Evolutionary conservation across 805 yeast genomes (phyloP).

Genomic region (Teunomyces barrocoloradensis): DNA sequence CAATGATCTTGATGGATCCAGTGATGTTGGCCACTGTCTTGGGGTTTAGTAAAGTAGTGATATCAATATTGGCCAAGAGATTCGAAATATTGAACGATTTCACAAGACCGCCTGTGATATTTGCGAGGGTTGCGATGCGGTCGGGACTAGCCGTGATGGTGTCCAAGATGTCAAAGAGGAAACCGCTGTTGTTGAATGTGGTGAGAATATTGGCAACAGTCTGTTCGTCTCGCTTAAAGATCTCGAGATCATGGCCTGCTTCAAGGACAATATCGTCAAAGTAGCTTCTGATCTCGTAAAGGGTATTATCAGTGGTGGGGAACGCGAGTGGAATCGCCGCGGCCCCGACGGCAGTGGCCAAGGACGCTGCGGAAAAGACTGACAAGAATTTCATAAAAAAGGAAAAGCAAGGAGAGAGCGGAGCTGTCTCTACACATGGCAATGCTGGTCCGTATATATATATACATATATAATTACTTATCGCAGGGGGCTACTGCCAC

Average conservation of each 20-base stretch:
- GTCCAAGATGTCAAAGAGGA: conserved; percentile 35
- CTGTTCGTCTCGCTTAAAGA: conserved; percentile 21
- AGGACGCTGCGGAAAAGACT: conserved; percentile 8
- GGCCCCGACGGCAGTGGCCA: conserved; percentile 9
- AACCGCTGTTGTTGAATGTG: conserved; percentile 30
- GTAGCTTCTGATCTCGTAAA: conserved; percentile 16
- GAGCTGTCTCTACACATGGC: background rate
- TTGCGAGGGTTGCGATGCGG: conserved; percentile 28
- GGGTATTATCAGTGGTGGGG: conserved; percentile 18
- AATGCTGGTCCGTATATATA: background rate
- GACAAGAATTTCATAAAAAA: conserved; percentile 12
- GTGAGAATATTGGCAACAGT: conserved; percentile 22
- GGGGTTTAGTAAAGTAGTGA: conserved; percentile 2
- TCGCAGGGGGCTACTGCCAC: background rate
- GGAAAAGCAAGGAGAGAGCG: background rate
- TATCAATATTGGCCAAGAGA: conserved; percentile 1
- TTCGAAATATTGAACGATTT: conserved; percentile 3
- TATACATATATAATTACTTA: background rate
- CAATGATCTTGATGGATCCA: conserved; percentile 20
- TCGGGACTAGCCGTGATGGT: conserved; percentile 30
- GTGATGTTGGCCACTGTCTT: conserved; percentile 16
- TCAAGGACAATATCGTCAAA: conserved; percentile 1
- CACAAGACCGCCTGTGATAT: conserved; percentile 25
- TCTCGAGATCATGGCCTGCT: conserved; percentile 6
- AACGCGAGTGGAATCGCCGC: conserved; percentile 19